Conservation (phyloP, 1,139 yeast species). For the Nakaseomyces delphensis region DNA sequence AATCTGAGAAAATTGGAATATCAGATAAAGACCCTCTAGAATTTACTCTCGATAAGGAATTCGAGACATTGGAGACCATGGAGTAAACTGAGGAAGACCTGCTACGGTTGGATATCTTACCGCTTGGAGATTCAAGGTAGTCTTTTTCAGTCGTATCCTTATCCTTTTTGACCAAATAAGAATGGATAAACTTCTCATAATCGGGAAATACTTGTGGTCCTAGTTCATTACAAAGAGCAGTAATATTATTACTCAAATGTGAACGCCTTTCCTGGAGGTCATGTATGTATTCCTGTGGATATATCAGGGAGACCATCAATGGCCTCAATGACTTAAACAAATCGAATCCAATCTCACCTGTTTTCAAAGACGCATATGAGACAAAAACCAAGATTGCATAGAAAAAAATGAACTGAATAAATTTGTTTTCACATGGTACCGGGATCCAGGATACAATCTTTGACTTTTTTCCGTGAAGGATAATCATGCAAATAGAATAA, state of each 20-base stretch:
- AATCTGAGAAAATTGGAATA: slow-evolving; percentile 33
- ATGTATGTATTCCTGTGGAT: slow-evolving; percentile 38
- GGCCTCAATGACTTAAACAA: slow-evolving; percentile 61
- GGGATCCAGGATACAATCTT: slow-evolving; percentile 32
- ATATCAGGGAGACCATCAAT: slow-evolving; percentile 44
- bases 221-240: slow-evolving; percentile 46
- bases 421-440: slow-evolving; percentile 33
- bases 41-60: slow-evolving; percentile 34
- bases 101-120: slow-evolving; percentile 13
- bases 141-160: slow-evolving; percentile 11
- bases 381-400: slow-evolving; percentile 41
- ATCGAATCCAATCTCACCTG: slow-evolving; percentile 74
- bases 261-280: slow-evolving; percentile 34
- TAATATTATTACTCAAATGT: slow-evolving; percentile 39
- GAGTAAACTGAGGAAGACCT: slow-evolving; percentile 29
- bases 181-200: slow-evolving; percentile 30
- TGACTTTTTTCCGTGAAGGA: slow-evolving; percentile 27
- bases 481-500: slow-evolving; percentile 51
- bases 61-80: slow-evolving; percentile 25
- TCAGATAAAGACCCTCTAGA: slow-evolving; percentile 35
- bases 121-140: slow-evolving; percentile 9
- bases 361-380: slow-evolving; percentile 59
- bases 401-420: slow-evolving; percentile 29
- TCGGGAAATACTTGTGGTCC: slow-evolving; percentile 65
- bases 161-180: slow-evolving; percentile 9